These are phyloP conservation scores for Starmerella riodocensis DNA, from an alignment of 805 yeast species.

Conservation along the genomic window DNA sequence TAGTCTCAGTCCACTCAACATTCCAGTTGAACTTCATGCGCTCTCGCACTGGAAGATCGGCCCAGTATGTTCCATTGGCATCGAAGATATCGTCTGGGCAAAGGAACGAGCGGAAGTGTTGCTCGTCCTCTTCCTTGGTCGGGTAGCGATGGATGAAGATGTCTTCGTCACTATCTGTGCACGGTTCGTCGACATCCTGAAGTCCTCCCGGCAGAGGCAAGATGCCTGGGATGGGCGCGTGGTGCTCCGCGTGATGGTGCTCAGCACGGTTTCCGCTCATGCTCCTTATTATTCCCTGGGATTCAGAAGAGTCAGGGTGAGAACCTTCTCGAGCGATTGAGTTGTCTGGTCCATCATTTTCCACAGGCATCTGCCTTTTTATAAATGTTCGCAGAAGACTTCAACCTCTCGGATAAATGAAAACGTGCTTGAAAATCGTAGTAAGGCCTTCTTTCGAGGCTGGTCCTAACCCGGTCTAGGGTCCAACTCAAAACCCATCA, in stretches of 20 bases:
- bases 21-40: constrained; percentile 22
- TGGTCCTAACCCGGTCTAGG: neutral
- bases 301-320: too few relatives aligned
- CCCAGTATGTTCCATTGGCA: constrained; percentile 30
- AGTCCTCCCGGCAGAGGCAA: constrained; percentile 31
- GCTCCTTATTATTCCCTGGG: too few relatives aligned
- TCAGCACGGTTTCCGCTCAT: too few relatives aligned
- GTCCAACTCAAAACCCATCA: neutral
- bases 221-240: constrained; percentile 27
- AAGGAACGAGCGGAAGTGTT: constrained; percentile 25
- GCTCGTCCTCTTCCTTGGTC: constrained; percentile 26
- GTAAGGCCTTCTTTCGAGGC: neutral
- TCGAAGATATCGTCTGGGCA: constrained; percentile 28
- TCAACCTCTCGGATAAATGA: neutral
- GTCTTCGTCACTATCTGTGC: constrained; percentile 18
- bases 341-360: neutral
- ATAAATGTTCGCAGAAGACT: neutral
- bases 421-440: constrained; percentile 3
- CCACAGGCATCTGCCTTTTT: constrained; percentile 1
- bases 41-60: constrained; percentile 26
- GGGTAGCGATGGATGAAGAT: constrained; percentile 21
- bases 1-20: constrained; percentile 24
- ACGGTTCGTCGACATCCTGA: constrained; percentile 26
- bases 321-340: too few relatives aligned
- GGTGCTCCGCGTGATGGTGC: constrained; percentile 18